Conservation (phyloP, 202 grass and related monocot genomes). For the Brachypodium distachyon region DNA sequence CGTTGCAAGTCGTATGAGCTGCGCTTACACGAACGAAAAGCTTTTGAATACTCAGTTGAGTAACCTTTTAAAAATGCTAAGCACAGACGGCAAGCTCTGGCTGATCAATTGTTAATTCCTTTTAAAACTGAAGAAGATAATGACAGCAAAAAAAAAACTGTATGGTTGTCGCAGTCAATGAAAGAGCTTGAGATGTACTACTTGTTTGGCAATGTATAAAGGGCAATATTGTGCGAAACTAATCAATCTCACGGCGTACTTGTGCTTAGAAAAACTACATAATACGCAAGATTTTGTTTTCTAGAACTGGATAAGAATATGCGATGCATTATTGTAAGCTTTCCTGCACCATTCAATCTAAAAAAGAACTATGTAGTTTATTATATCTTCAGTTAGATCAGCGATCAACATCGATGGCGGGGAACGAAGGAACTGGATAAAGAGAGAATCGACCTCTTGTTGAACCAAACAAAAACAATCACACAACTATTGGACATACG, state of each 20-base stretch:
- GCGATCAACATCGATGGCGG: background rate
- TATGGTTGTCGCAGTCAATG: background rate
- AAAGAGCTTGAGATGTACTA: background rate
- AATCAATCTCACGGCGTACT: no score
- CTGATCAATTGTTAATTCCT: background rate
- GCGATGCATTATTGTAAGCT: background rate
- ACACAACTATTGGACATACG: background rate
- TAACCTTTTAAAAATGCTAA: background rate
- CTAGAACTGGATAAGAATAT: background rate
- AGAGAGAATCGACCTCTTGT: background rate
- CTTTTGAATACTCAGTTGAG: background rate
- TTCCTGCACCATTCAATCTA: background rate
- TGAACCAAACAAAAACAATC: background rate
- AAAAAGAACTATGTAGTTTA: background rate
- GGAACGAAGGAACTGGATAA: background rate
- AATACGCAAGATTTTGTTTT: background rate
- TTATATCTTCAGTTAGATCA: constrained; percentile 25
- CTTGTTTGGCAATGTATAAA: background rate
- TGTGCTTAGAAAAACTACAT: background rate
- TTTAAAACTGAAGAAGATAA: background rate
- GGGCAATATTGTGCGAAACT: background rate
- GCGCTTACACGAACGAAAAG: constrained; percentile 1
- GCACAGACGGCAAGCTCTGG: background rate
- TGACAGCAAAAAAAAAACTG: background rate
- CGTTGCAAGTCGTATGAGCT: background rate